Evolutionary conservation across 148 eudicot genomes (phyloP), one percentile per base, ranked within the genome.

Genomic region (Vaccinium corymbosum): DNA sequence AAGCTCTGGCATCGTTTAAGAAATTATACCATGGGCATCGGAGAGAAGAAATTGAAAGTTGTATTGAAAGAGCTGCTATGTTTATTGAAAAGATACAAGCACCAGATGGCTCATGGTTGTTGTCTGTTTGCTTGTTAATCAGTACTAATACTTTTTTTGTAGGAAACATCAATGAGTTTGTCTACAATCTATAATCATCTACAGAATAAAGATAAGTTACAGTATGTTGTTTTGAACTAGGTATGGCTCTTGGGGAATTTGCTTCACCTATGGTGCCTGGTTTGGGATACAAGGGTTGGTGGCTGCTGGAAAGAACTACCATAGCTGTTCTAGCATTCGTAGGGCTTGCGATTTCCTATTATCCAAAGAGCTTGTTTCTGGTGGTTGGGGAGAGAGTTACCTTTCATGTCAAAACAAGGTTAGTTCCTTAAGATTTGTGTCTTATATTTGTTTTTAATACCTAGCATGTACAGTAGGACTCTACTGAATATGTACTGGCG

Each of bases 311-410:
- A 90, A 86, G 87, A 92, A 56, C 86, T 94, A 89, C 64, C 76
- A 88, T 38, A 93, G 78, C 66, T 91, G 91, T 82, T 83, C 90
- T 85, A 83, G 87, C 86, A 92, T 95, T 64, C 94, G 93, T 50
- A 95, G 93, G 85, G 98, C 98, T 61, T 95, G 98, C 80, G 90
- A 89, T 81, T 95, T 92, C 89, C 87, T 95, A 35, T 86, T 95
- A 89, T 92, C 98, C 62, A 95, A 94, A 87, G 95, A 94, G 83
- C 90, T 92, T 73, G 87, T 89, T 79, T 92, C 91, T 56, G 98
- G 98, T 88, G 98, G 98, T 72, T 95, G 98, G 98, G 97, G 98
- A 85, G 98, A 95, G 86, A 95, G 98, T 90, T 95, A 95, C 84
- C 95, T 94, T 86, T 95, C 98, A 82, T 93, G 95, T 90, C 94